A percentile compares a stretch with the other conserved stretches of the same genome.
These are phyloP conservation scores for Eragrostis tef DNA, from an alignment of 202 grass and related monocot genomes.

Conservation along the genomic window DNA sequence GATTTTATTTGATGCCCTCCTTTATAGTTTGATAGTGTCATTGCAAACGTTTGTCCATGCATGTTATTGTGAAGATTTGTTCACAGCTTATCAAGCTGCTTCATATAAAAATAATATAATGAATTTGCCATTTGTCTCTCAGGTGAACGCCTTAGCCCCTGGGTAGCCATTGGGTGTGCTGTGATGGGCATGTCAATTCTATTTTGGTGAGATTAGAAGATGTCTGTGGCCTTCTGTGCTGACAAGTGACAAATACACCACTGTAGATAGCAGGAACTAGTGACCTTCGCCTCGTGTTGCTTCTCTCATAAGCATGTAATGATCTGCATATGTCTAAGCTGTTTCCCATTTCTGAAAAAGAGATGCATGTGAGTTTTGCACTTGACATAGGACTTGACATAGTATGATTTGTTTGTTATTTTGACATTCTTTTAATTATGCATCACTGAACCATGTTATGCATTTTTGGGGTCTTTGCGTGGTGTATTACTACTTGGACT, in stretches of 20 bases:
- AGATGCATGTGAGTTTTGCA: not conserved
- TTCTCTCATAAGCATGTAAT: slow-evolving; percentile 1
- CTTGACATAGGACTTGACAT: not conserved
- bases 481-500: not conserved
- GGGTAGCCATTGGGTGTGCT: slow-evolving; percentile 70
- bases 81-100: not conserved
- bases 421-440: not conserved
- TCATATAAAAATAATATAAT: not conserved
- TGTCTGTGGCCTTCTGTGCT: not conserved
- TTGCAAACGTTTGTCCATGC: not conserved
- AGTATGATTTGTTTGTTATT: slow-evolving; percentile 1
- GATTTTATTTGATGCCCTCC: not conserved
- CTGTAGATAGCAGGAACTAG: slow-evolving; percentile 24
- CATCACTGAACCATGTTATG: not conserved
- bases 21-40: not conserved
- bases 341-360: not conserved
- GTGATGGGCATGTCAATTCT: slow-evolving; percentile 75
- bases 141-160: slow-evolving; percentile 81
- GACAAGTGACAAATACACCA: not conserved
- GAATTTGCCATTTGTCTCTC: slow-evolving; percentile 25
- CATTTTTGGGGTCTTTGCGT: not conserved
- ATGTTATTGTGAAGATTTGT: slow-evolving; percentile 11
- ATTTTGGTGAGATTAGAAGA: slow-evolving; percentile 58
- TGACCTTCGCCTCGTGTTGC: not conserved
- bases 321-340: not conserved